These are phyloP conservation scores for Picea sitchensis DNA, from an alignment of 75 land plant species.

Conservation along the genomic window DNA sequence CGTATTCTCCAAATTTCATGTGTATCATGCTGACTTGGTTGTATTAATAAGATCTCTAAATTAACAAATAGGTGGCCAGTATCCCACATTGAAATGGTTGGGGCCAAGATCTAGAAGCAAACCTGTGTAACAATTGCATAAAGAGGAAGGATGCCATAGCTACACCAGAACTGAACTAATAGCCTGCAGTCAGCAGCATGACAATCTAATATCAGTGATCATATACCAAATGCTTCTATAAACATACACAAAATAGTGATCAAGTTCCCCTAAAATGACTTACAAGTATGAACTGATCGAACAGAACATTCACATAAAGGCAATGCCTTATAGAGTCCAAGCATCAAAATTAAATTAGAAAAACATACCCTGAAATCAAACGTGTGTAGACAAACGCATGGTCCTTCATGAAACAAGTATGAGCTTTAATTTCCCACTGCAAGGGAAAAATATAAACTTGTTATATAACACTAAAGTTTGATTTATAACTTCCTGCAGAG, in stretches of 20 bases:
- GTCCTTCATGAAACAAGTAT: conserved; percentile 44
- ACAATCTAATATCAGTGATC: not conserved
- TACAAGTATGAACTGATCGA: not conserved
- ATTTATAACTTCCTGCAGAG: not conserved
- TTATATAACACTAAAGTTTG: not conserved
- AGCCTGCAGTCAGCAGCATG: conserved; percentile 29
- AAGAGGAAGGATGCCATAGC: conserved; percentile 67
- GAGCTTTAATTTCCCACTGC: conserved; percentile 51
- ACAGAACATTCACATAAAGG: not conserved
- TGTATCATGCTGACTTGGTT: no score
- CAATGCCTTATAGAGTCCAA: not conserved
- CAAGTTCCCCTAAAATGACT: not conserved
- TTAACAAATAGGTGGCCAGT: not conserved
- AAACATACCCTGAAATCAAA: conserved; percentile 37
- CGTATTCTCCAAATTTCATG: not conserved
- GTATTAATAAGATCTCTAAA: not conserved
- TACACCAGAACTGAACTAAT: conserved; percentile 70
- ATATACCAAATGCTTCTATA: not conserved
- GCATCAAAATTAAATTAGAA: not conserved
- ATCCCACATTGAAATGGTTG: not conserved
- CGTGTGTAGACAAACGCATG: conserved; percentile 27
- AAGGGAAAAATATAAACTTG: not conserved
- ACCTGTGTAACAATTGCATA: conserved; percentile 66
- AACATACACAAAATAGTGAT: no score
- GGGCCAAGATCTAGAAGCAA: not conserved